phyloP scores from a whole-genome alignment of 2,329 filamentous ascomycete genomes.

The Coniochaeta pulveracea region DNA sequence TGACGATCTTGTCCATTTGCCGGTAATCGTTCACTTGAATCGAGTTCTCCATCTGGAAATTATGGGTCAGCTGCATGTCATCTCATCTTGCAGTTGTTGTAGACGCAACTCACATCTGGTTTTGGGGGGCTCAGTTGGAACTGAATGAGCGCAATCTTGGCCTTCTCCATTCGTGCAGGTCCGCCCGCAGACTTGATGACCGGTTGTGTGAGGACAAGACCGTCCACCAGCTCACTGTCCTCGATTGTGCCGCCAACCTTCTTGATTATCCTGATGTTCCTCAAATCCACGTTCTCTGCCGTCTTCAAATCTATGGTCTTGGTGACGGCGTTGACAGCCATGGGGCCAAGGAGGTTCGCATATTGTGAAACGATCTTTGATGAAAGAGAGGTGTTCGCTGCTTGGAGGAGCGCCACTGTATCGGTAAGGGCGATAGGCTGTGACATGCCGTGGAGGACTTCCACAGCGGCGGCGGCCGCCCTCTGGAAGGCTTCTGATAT shows the following conservation, averaged over 20 bases:
- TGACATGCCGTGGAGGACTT: constrained; percentile 90
- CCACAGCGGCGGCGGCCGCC: constrained; percentile 78
- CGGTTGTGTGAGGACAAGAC: constrained; percentile 81
- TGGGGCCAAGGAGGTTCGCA: constrained; percentile 86
- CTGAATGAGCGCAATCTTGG: constrained; percentile 90
- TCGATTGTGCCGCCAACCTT: constrained; percentile 97
- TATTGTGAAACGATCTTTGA: constrained; percentile 99
- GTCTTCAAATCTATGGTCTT: constrained; percentile 94
- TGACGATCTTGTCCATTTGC: constrained; percentile 99
- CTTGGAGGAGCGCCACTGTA: constrained; percentile 83
- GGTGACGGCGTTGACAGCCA: constrained; percentile 93
- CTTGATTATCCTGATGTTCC: constrained; percentile 94
- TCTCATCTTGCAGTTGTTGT: neutral
- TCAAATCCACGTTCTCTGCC: constrained; percentile 90
- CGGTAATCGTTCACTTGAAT: constrained; percentile 99
- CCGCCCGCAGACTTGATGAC: constrained; percentile 91
- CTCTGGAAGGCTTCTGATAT: constrained; percentile 97
- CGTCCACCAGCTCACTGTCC: constrained; percentile 94
- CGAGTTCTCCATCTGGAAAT: constrained; percentile 88
- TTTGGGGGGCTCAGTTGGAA: constrained; percentile 98
- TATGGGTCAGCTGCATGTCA: constrained; percentile 4
- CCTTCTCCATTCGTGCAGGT: constrained; percentile 91
- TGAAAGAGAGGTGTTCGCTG: constrained; percentile 90
- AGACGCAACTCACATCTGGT: constrained; percentile 59
- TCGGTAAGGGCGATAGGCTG: constrained; percentile 84